Conservation (phyloP, 164 flowering plant genomes). For the Aristolochia contorta region DNA sequence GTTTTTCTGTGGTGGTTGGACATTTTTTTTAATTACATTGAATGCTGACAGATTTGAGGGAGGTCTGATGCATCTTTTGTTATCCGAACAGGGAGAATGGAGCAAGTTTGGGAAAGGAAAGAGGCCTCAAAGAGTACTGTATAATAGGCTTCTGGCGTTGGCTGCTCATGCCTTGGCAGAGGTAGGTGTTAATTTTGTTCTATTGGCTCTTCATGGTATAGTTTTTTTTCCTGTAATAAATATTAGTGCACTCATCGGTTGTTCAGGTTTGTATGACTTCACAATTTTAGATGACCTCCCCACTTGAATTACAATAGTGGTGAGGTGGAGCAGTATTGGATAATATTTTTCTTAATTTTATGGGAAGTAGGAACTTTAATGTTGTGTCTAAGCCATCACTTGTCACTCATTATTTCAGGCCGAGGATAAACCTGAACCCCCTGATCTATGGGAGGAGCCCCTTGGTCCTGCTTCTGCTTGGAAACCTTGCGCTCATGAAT, state of each 20-base stretch:
- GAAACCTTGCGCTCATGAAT: conserved; percentile 83
- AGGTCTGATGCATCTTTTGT: not conserved
- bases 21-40: too few relatives aligned
- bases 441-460: conserved; percentile 89
- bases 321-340: not conserved
- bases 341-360: not conserved
- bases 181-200: conserved; percentile 30
- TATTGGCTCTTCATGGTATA: not conserved
- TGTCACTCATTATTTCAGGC: conserved; percentile 25
- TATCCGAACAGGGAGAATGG: conserved; percentile 42
- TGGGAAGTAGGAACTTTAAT: not conserved
- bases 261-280: too few relatives aligned
- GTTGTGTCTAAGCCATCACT: not conserved
- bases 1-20: too few relatives aligned
- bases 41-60: too few relatives aligned
- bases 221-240: not conserved
- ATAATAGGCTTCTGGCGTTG: conserved; percentile 67
- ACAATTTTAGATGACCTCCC: not conserved
- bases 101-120: conserved; percentile 42
- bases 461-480: conserved; percentile 53
- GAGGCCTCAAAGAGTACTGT: conserved; percentile 38
- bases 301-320: not conserved
- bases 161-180: conserved; percentile 98
- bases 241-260: too few relatives aligned
- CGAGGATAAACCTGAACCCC: conserved; percentile 72